Evolutionary conservation across 1,284 basidiomycete species (phyloP).

Genomic region (Pseudozyma tsukubaensis): DNA sequence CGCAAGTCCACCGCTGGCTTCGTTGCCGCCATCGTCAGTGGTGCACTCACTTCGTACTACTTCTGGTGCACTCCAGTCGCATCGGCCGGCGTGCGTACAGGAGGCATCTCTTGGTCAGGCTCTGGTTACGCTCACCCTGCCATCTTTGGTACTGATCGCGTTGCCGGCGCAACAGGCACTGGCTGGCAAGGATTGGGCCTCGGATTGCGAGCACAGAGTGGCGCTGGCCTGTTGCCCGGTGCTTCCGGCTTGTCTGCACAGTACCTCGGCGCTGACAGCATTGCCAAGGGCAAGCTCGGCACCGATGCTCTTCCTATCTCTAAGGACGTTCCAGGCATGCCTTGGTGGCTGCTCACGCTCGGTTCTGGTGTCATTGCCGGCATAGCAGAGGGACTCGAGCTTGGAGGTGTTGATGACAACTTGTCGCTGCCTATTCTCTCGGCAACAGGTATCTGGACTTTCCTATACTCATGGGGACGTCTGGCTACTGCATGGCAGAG

Average conservation of each 20-base stretch:
- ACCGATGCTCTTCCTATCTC: constrained; percentile 23
- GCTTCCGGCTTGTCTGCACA: constrained; percentile 32
- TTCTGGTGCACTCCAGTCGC: constrained; percentile 77
- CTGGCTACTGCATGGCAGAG: constrained; percentile 26
- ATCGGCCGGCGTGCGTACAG: constrained; percentile 42
- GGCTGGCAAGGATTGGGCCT: constrained; percentile 51
- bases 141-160: constrained; percentile 57
- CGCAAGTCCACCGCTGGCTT: constrained; percentile 92
- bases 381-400: constrained; percentile 73
- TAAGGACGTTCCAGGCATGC: constrained; percentile 56
- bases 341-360: constrained; percentile 51
- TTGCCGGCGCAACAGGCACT: constrained; percentile 40
- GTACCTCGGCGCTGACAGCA: constrained; percentile 32
- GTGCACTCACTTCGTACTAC: constrained; percentile 77
- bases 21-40: constrained; percentile 82
- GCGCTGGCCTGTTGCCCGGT: constrained; percentile 28
- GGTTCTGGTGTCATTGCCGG: constrained; percentile 67
- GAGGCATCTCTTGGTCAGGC: constrained; percentile 61
- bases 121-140: constrained; percentile 43
- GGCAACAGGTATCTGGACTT: constrained; percentile 79
- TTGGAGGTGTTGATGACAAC: constrained; percentile 91
- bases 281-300: constrained; percentile 41
- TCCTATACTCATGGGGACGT: constrained; percentile 59
- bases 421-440: constrained; percentile 90
- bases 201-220: constrained; percentile 47